phyloP scores from a whole-genome alignment of 345 rosid species.

The Turnera subulata region DNA sequence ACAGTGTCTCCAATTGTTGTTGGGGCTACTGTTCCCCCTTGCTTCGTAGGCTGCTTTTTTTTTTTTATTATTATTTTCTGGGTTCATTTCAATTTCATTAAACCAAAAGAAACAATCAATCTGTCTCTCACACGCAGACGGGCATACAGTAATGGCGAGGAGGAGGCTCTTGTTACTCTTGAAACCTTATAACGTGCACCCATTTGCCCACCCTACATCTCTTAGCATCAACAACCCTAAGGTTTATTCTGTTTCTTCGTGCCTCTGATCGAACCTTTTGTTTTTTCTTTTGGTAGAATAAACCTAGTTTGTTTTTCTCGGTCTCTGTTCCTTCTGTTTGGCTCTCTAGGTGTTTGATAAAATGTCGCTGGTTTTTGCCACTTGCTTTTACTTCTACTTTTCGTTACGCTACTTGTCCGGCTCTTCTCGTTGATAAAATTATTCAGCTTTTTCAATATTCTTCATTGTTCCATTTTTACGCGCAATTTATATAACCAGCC shows the following conservation, averaged over 20 bases:
- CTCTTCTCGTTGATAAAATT: too few species aligned
- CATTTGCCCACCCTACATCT: slow-evolving; percentile 33
- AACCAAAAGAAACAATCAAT: too few species aligned
- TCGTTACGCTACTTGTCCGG: neutral
- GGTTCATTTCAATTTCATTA: too few species aligned
- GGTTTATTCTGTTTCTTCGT: slow-evolving; percentile 24
- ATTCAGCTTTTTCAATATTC: too few species aligned
- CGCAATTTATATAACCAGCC: too few species aligned
- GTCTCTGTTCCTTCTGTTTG: neutral
- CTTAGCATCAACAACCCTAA: slow-evolving; percentile 43
- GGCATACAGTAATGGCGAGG: slow-evolving; percentile 41
- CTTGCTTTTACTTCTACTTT: neutral
- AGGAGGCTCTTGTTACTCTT: slow-evolving; percentile 65
- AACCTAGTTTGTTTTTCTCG: neutral
- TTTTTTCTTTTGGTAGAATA: too few species aligned
- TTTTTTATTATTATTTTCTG: too few species aligned
- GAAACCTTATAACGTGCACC: slow-evolving; percentile 66
- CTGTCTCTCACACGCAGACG: too few species aligned
- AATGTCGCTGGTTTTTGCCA: neutral
- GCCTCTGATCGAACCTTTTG: neutral
- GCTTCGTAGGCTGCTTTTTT: too few species aligned
- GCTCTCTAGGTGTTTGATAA: neutral
- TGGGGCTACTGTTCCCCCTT: too few species aligned
- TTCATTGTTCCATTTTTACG: too few species aligned
- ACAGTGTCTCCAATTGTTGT: too few species aligned